Evolutionary conservation across 1,284 basidiomycete genomes (phyloP), one percentile per base, ranked within the genome.

Genomic region (Boletus chippewaensis): DNA sequence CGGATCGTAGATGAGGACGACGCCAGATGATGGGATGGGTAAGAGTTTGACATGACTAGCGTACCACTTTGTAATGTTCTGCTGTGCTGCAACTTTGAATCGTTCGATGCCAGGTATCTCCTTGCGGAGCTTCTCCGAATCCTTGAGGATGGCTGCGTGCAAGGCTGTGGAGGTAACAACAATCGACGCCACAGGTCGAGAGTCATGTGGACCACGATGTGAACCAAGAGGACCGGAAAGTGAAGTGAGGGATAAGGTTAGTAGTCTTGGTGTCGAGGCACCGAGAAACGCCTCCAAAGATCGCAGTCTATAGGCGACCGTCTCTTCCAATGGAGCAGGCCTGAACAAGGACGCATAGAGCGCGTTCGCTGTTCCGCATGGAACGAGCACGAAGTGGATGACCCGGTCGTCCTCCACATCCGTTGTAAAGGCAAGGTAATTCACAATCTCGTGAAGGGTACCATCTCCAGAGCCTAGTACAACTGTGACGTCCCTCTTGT

Each of bases 311-410:
- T 81, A 79, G 26, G 67, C 59, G 2, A 64, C 45, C 9, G 69
- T 39, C 4, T 63, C 61, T 6, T 60, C 52, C 7, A 57, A 53
- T 11, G 61, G 50, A 13, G 57, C 40, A 6, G 74, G 74, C 3
- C 74, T 77, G 58, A 81, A 87, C 40, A 82, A 67, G 41, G 75
- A 85, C 48, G 77, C 77, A 65, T 87, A 93, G n/a, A 96, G 74
- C 0, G 95, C 95, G 63, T 97, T 97, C 16, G 92, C 93, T n/a
- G 94, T 97, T 10, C 95, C 95, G 39, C 81, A 81, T 3, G 94
- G 93, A 13, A 88, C 72, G 31, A 87, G 72, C 10, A 72, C 78
- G 50, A 86, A 68, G 29, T 65, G 61, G 41, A 80, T 54, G 38
- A 59, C 22, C 24, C 24, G 47, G 6, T 49, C 44, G 31, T 53